A percentile compares a stretch with the other conserved stretches of the same genome.
These are phyloP conservation scores for Fusarium veterinarium DNA, from an alignment of 2,329 filamentous ascomycete genomes.

Conservation along the genomic window DNA sequence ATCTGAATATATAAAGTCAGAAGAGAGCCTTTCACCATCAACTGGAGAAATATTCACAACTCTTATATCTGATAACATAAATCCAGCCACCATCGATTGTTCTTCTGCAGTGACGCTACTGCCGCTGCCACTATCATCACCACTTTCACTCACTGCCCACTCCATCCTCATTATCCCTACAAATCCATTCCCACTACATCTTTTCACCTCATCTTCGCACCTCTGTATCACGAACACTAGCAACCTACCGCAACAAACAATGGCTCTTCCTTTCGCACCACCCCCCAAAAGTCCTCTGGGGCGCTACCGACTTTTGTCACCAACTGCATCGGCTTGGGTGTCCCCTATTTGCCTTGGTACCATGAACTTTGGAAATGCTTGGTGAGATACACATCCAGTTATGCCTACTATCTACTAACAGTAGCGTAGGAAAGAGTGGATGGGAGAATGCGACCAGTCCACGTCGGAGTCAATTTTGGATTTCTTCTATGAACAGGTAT, in stretches of 20 bases:
- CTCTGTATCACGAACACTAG: neutral
- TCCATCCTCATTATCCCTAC: neutral
- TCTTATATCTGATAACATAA: neutral
- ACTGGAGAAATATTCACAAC: neutral
- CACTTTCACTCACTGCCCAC: neutral
- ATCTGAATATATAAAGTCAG: neutral
- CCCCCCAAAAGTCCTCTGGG: conserved; percentile 69
- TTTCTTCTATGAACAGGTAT: conserved; percentile 68
- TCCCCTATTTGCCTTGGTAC: conserved; percentile 73
- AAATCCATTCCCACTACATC: neutral
- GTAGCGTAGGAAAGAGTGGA: conserved; percentile 58
- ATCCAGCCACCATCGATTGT: neutral
- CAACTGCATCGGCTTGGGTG: conserved; percentile 73
- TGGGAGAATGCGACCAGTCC: conserved; percentile 74
- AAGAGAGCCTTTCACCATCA: neutral
- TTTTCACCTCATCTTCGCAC: neutral
- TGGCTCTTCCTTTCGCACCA: conserved; percentile 54
- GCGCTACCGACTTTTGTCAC: conserved; percentile 74
- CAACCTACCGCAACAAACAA: neutral
- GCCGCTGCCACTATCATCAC: neutral
- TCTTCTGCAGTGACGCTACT: neutral
- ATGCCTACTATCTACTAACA: neutral
- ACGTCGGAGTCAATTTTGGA: conserved; percentile 73
- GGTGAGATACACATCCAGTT: conserved; percentile 43
- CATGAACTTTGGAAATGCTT: conserved; percentile 73